A percentile compares a stretch with the other conserved stretches of the same genome.
Conservation (phyloP, 371 early-diverging fungal genomes). For the Phascolomyces articulosus region DNA sequence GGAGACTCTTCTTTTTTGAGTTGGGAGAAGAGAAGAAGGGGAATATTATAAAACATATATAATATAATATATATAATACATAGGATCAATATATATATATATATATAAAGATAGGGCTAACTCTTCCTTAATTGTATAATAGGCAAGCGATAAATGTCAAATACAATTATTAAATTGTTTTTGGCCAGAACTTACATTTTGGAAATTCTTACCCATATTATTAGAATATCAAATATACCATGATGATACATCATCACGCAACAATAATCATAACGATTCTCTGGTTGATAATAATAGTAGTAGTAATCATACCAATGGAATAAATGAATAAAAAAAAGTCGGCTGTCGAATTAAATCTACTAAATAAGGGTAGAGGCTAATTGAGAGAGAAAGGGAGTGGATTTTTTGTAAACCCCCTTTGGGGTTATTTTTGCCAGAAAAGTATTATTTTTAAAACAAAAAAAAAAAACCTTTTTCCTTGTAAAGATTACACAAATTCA, state of each 20-base stretch:
- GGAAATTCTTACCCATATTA: constrained; percentile 81
- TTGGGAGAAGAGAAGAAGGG: too few species aligned
- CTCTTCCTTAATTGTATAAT: too few species aligned
- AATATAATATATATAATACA: too few species aligned
- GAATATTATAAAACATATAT: too few species aligned
- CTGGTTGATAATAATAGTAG: not conserved
- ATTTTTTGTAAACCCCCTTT: not conserved
- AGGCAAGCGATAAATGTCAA: constrained; percentile 66
- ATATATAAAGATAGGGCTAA: too few species aligned
- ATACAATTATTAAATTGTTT: constrained; percentile 85
- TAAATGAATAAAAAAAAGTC: not conserved
- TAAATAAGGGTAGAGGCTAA: not conserved
- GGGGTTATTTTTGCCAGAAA: constrained; percentile 7
- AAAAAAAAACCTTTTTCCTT: constrained; percentile 7
- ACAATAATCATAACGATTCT: not conserved
- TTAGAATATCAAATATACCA: constrained; percentile 76
- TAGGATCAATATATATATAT: too few species aligned
- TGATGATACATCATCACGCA: constrained; percentile 1
- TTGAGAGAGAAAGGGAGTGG: not conserved
- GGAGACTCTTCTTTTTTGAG: too few species aligned
- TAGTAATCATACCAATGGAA: not conserved
- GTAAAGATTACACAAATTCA: too few species aligned
- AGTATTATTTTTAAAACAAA: constrained; percentile 4
- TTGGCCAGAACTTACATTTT: constrained; percentile 96
- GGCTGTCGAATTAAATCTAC: not conserved